Evolutionary conservation across 345 rosid genomes (phyloP), one percentile per base, ranked within the genome.

Genomic region (Mallotus nudiflorus): DNA sequence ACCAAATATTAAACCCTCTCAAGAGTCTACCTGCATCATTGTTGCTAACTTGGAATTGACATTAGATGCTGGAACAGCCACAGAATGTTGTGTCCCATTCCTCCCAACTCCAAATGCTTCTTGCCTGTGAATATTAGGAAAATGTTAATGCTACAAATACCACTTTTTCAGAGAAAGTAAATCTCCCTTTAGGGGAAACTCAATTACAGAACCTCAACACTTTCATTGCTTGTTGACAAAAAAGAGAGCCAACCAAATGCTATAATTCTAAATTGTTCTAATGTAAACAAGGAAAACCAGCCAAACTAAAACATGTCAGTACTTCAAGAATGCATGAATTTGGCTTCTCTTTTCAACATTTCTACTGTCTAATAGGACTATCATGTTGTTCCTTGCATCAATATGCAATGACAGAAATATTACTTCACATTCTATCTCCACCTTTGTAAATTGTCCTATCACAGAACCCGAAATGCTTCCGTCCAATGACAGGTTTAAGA

Each of bases 1-100:
- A 52, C 28, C 7, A 18, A 53, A 54, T 29, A 24, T 50, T 20
- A 9, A 52, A 35, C 10, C 15, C 25, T 16, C 6, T 16, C 29
- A 37, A 33, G 62, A 62, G n/a, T 55, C 9, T 83, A 89, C 96
- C 90, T 85, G 92, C 73, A 69, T 20, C 16, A 72, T 64, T 33
- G 68, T 37, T 56, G 67, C 50, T 35, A 74, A 55, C 28, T 76
- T 80, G 70, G 76, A 61, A 70, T 69, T 73, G 35, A 66, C 40
- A 73, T 64, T 81, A 62, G 74, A 56, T 37, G 65, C 66, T 35
- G 72, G 46, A 63, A 20, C 67, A 11, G 65, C 55, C 18, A 27
- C 25, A 24, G 71, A 63, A 51, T 81, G 80, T 61, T 73, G 80
- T 39, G 78, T 70, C 42, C 78, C 79, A 58, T 66, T 85, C 54